phyloP scores from a whole-genome alignment of 768 basidiomycete genomes.

The Mycena belliarum region DNA sequence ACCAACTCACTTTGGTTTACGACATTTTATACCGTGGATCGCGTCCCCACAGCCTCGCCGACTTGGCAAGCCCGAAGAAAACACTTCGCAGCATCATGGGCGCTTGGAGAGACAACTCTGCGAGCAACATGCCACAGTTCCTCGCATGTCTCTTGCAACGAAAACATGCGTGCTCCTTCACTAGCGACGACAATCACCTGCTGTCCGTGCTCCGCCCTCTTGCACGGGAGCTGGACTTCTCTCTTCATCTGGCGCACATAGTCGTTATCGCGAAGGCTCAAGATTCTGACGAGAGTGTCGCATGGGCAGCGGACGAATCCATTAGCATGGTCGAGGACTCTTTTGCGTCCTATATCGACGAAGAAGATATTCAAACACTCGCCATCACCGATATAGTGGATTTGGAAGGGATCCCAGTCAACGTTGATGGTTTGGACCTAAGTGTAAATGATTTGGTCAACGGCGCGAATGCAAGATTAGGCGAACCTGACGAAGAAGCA shows the following conservation, averaged over 20 bases:
- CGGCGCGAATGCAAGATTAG: background rate
- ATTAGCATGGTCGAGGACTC: background rate
- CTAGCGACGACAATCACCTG: background rate
- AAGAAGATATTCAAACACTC: background rate
- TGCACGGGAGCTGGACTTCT: background rate
- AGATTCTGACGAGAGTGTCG: background rate
- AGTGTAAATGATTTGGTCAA: background rate
- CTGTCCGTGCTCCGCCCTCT: background rate
- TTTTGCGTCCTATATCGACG: background rate
- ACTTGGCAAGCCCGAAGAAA: conserved; percentile 3
- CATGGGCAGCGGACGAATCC: background rate
- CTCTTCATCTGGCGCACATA: background rate
- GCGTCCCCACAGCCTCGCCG: background rate
- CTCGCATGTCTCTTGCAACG: background rate
- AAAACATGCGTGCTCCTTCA: background rate
- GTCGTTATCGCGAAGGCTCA: background rate
- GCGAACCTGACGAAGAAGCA: background rate
- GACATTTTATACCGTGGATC: conserved; percentile 1
- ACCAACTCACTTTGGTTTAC: conserved; percentile 1
- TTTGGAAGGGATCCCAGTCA: background rate
- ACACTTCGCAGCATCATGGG: background rate
- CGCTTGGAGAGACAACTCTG: background rate
- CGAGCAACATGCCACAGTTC: background rate
- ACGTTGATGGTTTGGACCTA: background rate
- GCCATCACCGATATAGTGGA: background rate